These are phyloP conservation scores for Nemania abortiva DNA, from an alignment of 2,329 filamentous ascomycete species.

Conservation along the genomic window DNA sequence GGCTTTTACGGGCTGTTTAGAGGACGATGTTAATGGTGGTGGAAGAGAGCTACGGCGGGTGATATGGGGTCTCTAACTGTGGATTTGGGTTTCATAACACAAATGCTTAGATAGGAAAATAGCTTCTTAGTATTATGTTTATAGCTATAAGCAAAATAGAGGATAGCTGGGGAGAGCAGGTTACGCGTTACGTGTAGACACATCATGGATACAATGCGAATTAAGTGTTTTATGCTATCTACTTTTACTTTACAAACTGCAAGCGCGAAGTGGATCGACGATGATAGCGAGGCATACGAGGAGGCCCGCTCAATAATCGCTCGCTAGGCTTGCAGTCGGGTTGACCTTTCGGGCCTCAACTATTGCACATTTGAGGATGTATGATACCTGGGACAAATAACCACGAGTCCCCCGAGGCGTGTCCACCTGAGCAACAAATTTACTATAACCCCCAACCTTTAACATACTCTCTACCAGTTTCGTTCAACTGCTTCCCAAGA, in stretches of 20 bases:
- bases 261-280: background rate
- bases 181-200: background rate
- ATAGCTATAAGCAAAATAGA: background rate
- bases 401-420: background rate
- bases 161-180: background rate
- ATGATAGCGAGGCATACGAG: constrained; percentile 2
- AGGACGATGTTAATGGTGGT: no score
- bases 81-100: no score
- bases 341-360: constrained; percentile 6
- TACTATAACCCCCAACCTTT: constrained; percentile 4
- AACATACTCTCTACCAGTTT: constrained; percentile 2
- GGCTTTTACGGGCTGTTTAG: no score
- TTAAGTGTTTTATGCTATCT: constrained; percentile 39
- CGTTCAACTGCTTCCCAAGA: background rate
- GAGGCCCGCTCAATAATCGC: background rate
- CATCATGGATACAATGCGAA: background rate
- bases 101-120: background rate
- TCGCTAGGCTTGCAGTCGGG: constrained; percentile 1
- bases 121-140: background rate
- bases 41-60: no score
- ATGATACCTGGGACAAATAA: constrained; percentile 1
- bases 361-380: background rate
- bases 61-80: no score
- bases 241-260: constrained; percentile 30
- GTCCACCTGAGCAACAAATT: constrained; percentile 12